Evolutionary conservation across 1,284 basidiomycete genomes (phyloP).

Genomic region (Sporisorium exsertum): DNA sequence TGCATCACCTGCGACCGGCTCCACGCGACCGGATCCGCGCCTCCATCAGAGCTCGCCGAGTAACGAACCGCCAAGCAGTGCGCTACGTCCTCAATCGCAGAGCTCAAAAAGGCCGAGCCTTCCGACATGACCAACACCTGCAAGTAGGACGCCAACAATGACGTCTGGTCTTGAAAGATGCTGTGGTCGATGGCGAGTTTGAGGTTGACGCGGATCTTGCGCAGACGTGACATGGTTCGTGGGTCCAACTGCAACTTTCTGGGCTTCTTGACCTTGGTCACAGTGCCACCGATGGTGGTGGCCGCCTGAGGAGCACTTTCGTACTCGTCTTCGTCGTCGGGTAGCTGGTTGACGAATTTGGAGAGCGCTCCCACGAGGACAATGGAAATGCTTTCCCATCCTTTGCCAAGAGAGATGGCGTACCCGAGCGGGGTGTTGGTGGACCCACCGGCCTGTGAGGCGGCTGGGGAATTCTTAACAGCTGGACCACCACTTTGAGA

Average conservation of each 20-base stretch:
- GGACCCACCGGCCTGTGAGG: conserved; percentile 39
- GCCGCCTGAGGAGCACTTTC: conserved; percentile 4
- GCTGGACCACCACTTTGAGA: conserved; percentile 30
- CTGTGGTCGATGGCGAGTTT: conserved; percentile 66
- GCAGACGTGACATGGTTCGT: conserved; percentile 48
- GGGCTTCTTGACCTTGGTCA: conserved; percentile 32
- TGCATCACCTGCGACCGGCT: conserved; percentile 48
- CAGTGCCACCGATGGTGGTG: conserved; percentile 8
- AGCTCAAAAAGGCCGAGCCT: conserved; percentile 47
- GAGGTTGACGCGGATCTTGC: conserved; percentile 63
- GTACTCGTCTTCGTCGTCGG: conserved; percentile 58
- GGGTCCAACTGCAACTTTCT: conserved; percentile 55
- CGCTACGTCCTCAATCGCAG: conserved; percentile 47
- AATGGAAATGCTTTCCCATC: conserved; percentile 56
- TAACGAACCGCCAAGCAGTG: conserved; percentile 30
- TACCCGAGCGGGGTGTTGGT: conserved; percentile 58
- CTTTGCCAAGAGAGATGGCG: conserved; percentile 60
- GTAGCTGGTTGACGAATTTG: conserved; percentile 65
- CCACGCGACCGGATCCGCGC: conserved; percentile 38
- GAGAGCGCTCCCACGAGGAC: conserved; percentile 63
- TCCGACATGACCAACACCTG: conserved; percentile 65
- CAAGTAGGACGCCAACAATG: conserved; percentile 60
- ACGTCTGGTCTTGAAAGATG: conserved; percentile 58
- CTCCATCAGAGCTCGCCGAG: conserved; percentile 21
- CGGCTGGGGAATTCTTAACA: conserved; percentile 26